Percentiles rank a stretch among this genome's conserved stretches.
phyloP scores from a whole-genome alignment of 148 eudicot species.

The Hydrangea macrophylla region DNA sequence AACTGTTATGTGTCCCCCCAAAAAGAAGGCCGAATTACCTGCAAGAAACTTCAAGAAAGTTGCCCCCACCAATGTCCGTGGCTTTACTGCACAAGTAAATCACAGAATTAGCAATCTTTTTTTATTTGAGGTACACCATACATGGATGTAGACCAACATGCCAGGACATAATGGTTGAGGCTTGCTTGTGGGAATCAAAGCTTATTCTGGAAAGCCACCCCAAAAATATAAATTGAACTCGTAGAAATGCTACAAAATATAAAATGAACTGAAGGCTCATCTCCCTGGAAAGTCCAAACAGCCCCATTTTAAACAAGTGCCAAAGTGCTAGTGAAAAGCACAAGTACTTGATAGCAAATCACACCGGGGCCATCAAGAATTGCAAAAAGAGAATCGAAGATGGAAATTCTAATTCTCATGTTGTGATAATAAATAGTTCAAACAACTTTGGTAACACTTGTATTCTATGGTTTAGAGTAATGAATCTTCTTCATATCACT shows the following conservation, averaged over 20 bases:
- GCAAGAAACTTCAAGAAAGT: too few relatives aligned
- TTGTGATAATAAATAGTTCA: too few relatives aligned
- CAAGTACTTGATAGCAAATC: background rate
- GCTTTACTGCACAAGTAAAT: conserved; percentile 56
- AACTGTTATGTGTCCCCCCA: background rate
- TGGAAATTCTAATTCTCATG: background rate
- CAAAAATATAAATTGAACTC: too few relatives aligned
- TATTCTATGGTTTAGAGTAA: background rate
- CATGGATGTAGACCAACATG: too few relatives aligned
- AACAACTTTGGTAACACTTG: background rate
- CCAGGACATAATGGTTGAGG: too few relatives aligned
- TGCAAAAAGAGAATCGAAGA: too few relatives aligned
- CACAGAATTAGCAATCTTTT: conserved; percentile 9
- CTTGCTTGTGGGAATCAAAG: background rate
- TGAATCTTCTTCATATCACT: too few relatives aligned
- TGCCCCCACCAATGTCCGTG: conserved; percentile 64
- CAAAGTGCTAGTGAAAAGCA: conserved; percentile 9
- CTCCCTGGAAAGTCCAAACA: background rate
- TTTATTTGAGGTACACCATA: too few relatives aligned
- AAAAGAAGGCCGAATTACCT: background rate
- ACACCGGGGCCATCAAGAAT: too few relatives aligned
- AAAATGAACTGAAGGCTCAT: too few relatives aligned
- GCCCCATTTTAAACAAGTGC: background rate
- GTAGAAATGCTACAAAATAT: too few relatives aligned
- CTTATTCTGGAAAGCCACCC: too few relatives aligned